A percentile compares a stretch with the other conserved stretches of the same genome.
Conservation (phyloP, 352 stramenopile genomes). For the Nothophytophthora sp. region DNA sequence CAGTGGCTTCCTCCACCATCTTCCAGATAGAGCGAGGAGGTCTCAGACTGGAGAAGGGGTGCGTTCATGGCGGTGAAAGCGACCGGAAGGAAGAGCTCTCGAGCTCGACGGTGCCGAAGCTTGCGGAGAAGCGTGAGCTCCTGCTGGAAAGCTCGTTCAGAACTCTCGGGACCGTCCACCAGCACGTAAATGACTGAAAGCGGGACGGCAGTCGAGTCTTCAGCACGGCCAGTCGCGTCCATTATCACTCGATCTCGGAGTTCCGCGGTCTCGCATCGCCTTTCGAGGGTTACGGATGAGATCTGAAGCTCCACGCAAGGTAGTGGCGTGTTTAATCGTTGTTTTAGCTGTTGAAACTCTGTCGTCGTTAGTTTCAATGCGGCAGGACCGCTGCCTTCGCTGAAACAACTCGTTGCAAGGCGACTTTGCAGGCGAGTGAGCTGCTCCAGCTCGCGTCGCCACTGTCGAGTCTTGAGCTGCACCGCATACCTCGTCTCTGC, state of each 20-base stretch:
- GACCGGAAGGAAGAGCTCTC: slow-evolving; percentile 24
- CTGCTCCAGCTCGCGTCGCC: slow-evolving; percentile 8
- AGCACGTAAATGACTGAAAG: slow-evolving; percentile 21
- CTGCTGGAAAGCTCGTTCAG: slow-evolving; percentile 12
- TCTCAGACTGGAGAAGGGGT: slow-evolving; percentile 17
- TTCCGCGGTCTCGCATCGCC: slow-evolving; percentile 7
- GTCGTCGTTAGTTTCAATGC: background rate
- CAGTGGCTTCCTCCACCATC: slow-evolving; percentile 7
- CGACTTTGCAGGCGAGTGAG: slow-evolving; percentile 6
- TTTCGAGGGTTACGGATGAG: slow-evolving; percentile 10
- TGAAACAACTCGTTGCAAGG: too few species aligned
- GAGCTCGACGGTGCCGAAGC: slow-evolving; percentile 14
- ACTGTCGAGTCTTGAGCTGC: background rate
- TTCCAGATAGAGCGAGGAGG: background rate
- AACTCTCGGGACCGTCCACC: background rate
- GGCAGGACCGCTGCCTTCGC: too few species aligned
- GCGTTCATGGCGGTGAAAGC: slow-evolving; percentile 5
- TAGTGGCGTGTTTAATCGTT: slow-evolving; percentile 14
- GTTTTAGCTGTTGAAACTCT: slow-evolving; percentile 15
- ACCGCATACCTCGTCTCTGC: slow-evolving; percentile 2
- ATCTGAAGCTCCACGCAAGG: background rate
- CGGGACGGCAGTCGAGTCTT: slow-evolving; percentile 1
- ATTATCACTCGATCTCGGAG: slow-evolving; percentile 16
- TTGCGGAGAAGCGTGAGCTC: slow-evolving; percentile 27
- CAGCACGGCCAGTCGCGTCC: slow-evolving; percentile 18